Conservation (phyloP, 2,329 filamentous ascomycete species). For the Botrytis squamosa region DNA sequence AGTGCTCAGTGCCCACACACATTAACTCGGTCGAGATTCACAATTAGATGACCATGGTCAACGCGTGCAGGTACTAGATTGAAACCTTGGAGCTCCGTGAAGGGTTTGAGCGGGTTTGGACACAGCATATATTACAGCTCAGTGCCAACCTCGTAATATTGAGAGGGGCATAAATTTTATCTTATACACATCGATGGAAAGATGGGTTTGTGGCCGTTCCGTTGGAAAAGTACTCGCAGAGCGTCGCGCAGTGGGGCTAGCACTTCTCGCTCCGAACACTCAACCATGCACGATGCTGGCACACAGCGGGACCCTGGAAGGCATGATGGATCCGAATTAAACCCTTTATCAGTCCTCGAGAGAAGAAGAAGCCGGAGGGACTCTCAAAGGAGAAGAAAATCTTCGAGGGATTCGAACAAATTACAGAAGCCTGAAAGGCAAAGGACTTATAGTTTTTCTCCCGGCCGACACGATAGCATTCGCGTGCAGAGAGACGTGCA, state of each 20-base stretch:
- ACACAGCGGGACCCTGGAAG: slow-evolving; percentile 33
- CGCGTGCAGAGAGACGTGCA: slow-evolving; percentile 40
- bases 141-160: slow-evolving; percentile 17
- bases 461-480: slow-evolving; percentile 56
- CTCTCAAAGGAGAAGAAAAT: slow-evolving; percentile 33
- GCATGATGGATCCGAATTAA: slow-evolving; percentile 39
- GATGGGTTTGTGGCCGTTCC: slow-evolving; percentile 85
- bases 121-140: neutral
- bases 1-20: neutral
- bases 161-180: slow-evolving; percentile 21
- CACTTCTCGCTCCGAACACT: slow-evolving; percentile 55
- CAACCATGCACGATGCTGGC: slow-evolving; percentile 41
- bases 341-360: slow-evolving; percentile 34
- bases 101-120: neutral
- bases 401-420: slow-evolving; percentile 40
- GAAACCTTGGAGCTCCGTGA: neutral
- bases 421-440: slow-evolving; percentile 47
- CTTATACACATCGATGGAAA: slow-evolving; percentile 34
- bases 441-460: slow-evolving; percentile 62
- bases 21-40: slow-evolving; percentile 8
- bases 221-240: slow-evolving; percentile 68
- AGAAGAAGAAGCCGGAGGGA: slow-evolving; percentile 41
- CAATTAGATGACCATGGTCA: slow-evolving; percentile 17
- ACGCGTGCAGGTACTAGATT: slow-evolving; percentile 18
- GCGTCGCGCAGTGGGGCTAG: slow-evolving; percentile 53